Conservation (phyloP, 176 grass and related monocot species). For the Musa schizocarpa region DNA sequence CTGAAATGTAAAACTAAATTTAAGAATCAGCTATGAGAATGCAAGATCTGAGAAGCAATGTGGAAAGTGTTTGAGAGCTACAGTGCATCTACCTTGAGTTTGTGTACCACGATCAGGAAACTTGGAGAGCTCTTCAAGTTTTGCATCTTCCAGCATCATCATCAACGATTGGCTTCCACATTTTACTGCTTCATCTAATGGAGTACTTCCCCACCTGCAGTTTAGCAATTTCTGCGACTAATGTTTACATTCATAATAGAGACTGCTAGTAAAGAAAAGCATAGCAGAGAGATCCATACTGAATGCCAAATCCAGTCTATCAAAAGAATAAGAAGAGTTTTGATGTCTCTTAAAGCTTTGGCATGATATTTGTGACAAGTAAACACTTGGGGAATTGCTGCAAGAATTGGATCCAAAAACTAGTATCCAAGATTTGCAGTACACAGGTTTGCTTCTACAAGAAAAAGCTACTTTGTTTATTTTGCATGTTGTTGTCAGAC, state of each 20-base stretch:
- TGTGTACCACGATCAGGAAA: conserved; percentile 53
- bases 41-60: not conserved
- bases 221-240: not conserved
- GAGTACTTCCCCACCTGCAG: conserved; percentile 78
- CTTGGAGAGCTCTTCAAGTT: conserved; percentile 46
- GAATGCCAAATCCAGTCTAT: not conserved
- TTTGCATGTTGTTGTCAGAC: too few species aligned
- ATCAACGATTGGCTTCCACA: conserved; percentile 48
- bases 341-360: too few species aligned
- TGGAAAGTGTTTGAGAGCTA: not conserved
- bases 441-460: too few species aligned
- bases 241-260: not conserved
- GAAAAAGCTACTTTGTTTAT: too few species aligned
- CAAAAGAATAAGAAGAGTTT: too few species aligned
- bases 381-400: too few species aligned
- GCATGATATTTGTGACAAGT: too few species aligned
- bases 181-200: conserved; percentile 68
- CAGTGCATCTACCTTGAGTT: conserved; percentile 31
- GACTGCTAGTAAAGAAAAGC: not conserved
- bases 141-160: conserved; percentile 52
- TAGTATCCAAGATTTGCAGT: too few species aligned
- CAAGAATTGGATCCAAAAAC: too few species aligned
- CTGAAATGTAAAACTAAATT: not conserved
- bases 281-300: not conserved
- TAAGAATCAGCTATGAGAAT: not conserved